These are phyloP conservation scores for Leishmania guyanensis DNA, from an alignment of 208 protist genomes.

Conservation along the genomic window DNA sequence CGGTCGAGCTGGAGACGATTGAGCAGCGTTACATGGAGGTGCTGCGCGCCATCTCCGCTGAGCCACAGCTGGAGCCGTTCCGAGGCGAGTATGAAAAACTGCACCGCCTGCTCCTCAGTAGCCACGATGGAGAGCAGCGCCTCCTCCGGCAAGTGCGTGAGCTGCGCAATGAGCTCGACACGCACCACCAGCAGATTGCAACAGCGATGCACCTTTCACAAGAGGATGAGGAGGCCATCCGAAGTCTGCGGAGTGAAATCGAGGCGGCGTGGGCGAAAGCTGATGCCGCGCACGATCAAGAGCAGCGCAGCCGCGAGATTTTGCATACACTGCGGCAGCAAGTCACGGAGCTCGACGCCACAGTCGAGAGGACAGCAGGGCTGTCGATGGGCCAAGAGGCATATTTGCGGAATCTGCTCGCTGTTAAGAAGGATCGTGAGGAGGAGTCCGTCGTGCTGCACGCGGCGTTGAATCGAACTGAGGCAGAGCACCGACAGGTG, in stretches of 20 bases:
- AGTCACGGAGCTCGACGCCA: constrained; percentile 92
- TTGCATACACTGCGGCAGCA: constrained; percentile 95
- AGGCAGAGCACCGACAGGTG: constrained; percentile 68
- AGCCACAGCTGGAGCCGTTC: constrained; percentile 96
- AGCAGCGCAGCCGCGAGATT: constrained; percentile 94
- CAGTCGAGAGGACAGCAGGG: constrained; percentile 94
- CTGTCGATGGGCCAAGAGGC: constrained; percentile 95
- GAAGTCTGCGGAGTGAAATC: constrained; percentile 93
- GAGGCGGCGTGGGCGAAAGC: constrained; percentile 98
- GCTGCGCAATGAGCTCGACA: constrained; percentile 94
- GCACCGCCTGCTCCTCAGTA: constrained; percentile 96
- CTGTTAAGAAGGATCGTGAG: constrained; percentile 91
- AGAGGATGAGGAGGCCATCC: constrained; percentile 96
- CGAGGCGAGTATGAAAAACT: constrained; percentile 98
- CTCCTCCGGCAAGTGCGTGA: constrained; percentile 95
- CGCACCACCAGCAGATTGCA: constrained; percentile 96
- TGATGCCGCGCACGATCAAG: constrained; percentile 96
- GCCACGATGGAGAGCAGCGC: constrained; percentile 97
- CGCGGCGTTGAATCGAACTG: constrained; percentile 50
- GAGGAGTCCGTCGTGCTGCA: constrained; percentile 86
- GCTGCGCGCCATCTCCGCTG: constrained; percentile 90
- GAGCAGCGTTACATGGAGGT: constrained; percentile 96
- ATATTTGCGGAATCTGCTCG: constrained; percentile 94
- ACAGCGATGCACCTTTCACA: constrained; percentile 95
- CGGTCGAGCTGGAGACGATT: constrained; percentile 87